These are phyloP conservation scores for Eragrostis nindensis DNA, from an alignment of 176 grass and related monocot genomes.

Conservation along the genomic window DNA sequence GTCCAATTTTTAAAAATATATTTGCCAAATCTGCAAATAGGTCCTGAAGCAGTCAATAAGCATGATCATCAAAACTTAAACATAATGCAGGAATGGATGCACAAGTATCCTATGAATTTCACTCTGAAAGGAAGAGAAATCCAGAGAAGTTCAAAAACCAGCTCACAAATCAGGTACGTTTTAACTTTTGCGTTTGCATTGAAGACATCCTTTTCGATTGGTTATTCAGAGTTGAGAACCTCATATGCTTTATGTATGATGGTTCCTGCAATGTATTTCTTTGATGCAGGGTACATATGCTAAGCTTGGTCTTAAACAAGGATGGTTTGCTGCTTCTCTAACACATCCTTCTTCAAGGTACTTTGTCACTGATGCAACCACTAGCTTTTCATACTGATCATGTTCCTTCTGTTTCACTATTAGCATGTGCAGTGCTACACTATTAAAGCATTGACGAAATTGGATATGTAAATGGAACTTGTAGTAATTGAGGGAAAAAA, in stretches of 20 bases:
- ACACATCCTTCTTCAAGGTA: conserved; percentile 82
- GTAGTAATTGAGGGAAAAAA: too few species aligned
- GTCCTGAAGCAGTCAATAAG: conserved; percentile 15
- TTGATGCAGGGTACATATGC: conserved; percentile 76
- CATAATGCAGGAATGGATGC: conserved; percentile 84
- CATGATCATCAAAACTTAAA: neutral
- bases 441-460: too few species aligned
- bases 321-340: conserved; percentile 77
- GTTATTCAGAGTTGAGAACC: neutral
- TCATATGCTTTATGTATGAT: neutral
- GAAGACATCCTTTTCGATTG: neutral
- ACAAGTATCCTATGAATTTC: conserved; percentile 97
- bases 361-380: conserved; percentile 9
- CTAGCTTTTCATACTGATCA: neutral
- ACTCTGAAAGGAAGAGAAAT: conserved; percentile 87
- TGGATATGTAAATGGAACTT: too few species aligned
- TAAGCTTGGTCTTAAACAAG: conserved; percentile 83
- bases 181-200: neutral
- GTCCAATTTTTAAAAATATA: neutral
- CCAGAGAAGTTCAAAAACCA: conserved; percentile 98
- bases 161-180: conserved; percentile 82
- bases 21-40: neutral
- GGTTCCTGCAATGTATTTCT: conserved; percentile 25
- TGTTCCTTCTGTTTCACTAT: conserved; percentile 4
- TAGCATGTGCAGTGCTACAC: neutral